Conservation (phyloP, 208 protist species). For the Acanthamoeba divionensis region DNA sequence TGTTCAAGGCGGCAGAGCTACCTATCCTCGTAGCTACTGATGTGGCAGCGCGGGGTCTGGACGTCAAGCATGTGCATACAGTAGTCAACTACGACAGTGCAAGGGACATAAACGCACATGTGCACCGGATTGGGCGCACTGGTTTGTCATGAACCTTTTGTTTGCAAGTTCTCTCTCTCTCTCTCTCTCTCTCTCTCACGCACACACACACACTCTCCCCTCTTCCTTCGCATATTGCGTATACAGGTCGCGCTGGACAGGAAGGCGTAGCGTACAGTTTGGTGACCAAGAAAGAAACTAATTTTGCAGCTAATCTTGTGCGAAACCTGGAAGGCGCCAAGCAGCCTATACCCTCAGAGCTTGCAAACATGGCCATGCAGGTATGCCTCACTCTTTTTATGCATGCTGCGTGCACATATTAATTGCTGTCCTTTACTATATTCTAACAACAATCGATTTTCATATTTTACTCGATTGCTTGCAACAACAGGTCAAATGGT, state of each 20-base stretch:
- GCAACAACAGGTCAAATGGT: no score
- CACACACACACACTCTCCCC: not conserved
- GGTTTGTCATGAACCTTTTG: conserved; percentile 1
- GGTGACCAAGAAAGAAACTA: not conserved
- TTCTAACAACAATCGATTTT: no score
- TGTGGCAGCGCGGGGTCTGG: conserved; percentile 72
- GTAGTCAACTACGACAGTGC: conserved; percentile 75
- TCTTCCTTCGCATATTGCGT: not conserved
- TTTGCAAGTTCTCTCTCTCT: not conserved
- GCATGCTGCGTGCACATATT: no score
- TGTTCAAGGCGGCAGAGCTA: conserved; percentile 55
- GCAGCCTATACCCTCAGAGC: not conserved
- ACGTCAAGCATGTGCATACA: conserved; percentile 61
- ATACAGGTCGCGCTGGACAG: not conserved
- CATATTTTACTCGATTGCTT: no score
- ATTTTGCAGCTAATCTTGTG: not conserved
- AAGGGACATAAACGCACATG: conserved; percentile 62
- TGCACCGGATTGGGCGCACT: conserved; percentile 73
- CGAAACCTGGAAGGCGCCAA: not conserved
- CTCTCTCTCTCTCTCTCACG: no score
- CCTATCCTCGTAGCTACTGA: conserved; percentile 75
- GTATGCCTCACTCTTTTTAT: no score
- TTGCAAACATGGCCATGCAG: no score
- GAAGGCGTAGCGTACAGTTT: conserved; percentile 43
- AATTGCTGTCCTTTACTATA: no score